Evolutionary conservation across 139 green algal species (phyloP), one percentile per base, ranked within the genome.

Genomic region (Deuterostichococcus epilithicus): DNA sequence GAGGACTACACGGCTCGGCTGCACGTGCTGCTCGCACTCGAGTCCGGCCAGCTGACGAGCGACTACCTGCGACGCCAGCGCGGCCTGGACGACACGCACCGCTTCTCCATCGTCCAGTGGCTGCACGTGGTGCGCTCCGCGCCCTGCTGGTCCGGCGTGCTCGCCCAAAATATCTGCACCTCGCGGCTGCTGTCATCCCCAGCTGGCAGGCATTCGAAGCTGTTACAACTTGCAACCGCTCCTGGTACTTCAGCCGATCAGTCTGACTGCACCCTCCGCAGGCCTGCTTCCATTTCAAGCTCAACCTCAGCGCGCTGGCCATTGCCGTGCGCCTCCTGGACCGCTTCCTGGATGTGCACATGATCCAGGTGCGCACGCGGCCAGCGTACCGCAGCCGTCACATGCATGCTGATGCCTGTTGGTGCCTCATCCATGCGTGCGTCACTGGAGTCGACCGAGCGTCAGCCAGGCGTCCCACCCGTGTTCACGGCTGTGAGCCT

Each of bases 31-130:
- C 52, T 63, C 3, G 52, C 26, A 20, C 52, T 63, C 18, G 52
- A 63, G 52, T 13, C 10, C 52, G 18, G 52, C 18, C 52, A 63
- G 52, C 52, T 23, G 10, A 63, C 52, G 18, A 63, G 52, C 52
- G 52, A 63, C 52, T 63, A 63, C 52, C 52, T 63, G 52, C 52
- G 20, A 20, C 52, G 52, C 52, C 52, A 63, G 52, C 52, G 18
- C 10, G 3, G 28, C 52, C 28, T 63, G 3, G 52, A 63, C 52
- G 5, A 13, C 52, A 63, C 52, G 52, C 52, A 63, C 52, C 52
- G 52, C 52, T 63, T 63, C 52, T 25, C 52, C 52, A 63, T 63
- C 52, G 52, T 63, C 52, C 52, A 63, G 52, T 63, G 52, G 52
- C 52, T 63, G 52, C 52, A 63, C 52, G 52, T 63, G 52, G 52